Evolutionary conservation across 2,329 filamentous ascomycete species (phyloP), one percentile per base, ranked within the genome.

Genomic region (Aspergillus ochraceus): DNA sequence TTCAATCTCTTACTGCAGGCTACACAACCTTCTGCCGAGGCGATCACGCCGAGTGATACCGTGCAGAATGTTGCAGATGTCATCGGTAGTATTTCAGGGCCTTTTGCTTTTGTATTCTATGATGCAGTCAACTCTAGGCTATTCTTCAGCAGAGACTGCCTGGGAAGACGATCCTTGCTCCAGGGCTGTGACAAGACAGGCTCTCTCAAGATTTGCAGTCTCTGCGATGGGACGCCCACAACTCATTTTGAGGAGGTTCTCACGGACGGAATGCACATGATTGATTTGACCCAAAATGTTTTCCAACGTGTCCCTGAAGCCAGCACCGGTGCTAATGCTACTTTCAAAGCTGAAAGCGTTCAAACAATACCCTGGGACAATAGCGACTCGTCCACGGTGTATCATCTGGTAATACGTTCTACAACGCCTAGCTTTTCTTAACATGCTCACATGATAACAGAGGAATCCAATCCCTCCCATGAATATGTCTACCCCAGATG

Each of bases 71-170:
- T 79, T 47, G 71, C 68, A 26, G 67, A 81, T 55, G 81, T 83
- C 0, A 74, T 93, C 46, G 82, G 85, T 57, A 80, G 76, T 45
- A 85, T 94, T 26, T 84, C 88, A 60, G 95, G 95, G 0, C 94
- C 95, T 0, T 98, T 95, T 78, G 91, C 94, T 2, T 95, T 98
- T 75, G 85, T 94, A 6, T 97, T 89, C 74, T 90, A 89, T 69
- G 90, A 97, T 77, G 83, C 81, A 17, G 69, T 73, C 10, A 79
- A 83, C 55, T 80, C 79, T 10, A 83, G 83, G 47, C 65, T 98
- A 14, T 96, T 89, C 75, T 97, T 90, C 74, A 92, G 90, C 6
- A 86, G 95, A 64, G 95, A 99, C 74, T 90, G 90, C 59, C 83
- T 99, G 3, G 95, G 95, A 9, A 85, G 95, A 59, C 86, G 95